These are phyloP conservation scores for Brassica rapa DNA, from an alignment of 345 rosid species.

Conservation along the genomic window DNA sequence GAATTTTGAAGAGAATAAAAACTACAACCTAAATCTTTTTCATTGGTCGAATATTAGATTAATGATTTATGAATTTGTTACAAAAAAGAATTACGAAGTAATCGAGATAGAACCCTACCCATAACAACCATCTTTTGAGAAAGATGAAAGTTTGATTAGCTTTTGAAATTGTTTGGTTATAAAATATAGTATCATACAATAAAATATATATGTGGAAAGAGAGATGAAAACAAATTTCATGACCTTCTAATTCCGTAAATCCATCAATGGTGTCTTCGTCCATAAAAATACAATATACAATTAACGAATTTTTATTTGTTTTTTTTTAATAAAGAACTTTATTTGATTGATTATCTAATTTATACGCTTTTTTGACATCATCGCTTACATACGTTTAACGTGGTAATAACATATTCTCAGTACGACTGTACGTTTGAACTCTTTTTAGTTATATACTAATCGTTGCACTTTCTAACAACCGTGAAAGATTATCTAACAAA, in stretches of 20 bases:
- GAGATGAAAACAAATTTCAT: slow-evolving; percentile 15
- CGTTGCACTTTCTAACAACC: slow-evolving; percentile 31
- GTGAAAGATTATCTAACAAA: slow-evolving; percentile 25
- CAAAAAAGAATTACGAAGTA: not conserved
- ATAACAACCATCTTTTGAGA: slow-evolving; percentile 30
- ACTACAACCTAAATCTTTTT: not conserved
- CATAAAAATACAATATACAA: not conserved
- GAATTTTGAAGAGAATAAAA: not conserved
- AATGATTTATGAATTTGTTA: not conserved
- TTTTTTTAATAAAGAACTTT: not conserved
- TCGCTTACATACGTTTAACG: not conserved
- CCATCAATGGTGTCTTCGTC: slow-evolving; percentile 29
- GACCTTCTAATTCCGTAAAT: slow-evolving; percentile 32
- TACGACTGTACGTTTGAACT: slow-evolving; percentile 26
- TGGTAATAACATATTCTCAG: slow-evolving; percentile 4
- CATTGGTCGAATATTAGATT: not conserved
- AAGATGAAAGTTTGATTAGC: slow-evolving; percentile 27
- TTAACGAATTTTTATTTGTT: not conserved
- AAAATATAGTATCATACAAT: not conserved
- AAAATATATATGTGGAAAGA: not conserved
- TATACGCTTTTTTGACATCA: not conserved
- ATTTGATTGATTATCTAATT: slow-evolving; percentile 2
- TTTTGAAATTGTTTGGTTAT: slow-evolving; percentile 24
- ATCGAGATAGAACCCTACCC: slow-evolving; percentile 25
- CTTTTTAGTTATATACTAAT: not conserved